phyloP scores from a whole-genome alignment of 495 filamentous ascomycete genomes.

The Bacidia gigantensis region DNA sequence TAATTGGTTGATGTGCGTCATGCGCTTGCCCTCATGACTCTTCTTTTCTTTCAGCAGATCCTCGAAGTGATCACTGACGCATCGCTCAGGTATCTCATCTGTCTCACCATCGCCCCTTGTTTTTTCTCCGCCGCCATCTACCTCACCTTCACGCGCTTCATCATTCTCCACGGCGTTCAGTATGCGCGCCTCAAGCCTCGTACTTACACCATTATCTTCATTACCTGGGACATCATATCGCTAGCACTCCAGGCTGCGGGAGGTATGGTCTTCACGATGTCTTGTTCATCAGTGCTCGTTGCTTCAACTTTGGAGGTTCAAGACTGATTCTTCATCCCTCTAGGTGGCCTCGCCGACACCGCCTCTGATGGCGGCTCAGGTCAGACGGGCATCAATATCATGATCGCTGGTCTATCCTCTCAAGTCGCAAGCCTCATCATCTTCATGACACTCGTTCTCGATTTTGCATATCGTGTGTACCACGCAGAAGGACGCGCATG shows the following conservation, averaged over 20 bases:
- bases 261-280: too few species aligned
- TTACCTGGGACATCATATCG: slow-evolving; percentile 48
- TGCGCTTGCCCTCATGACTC: neutral
- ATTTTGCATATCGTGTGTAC: slow-evolving; percentile 34
- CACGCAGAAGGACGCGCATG: neutral
- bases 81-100: slow-evolving; percentile 27
- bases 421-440: slow-evolving; percentile 37
- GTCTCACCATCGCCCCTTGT: slow-evolving; percentile 50
- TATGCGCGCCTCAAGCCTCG: slow-evolving; percentile 45
- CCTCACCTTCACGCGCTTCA: slow-evolving; percentile 46
- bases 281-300: too few species aligned
- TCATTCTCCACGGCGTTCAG: slow-evolving; percentile 44
- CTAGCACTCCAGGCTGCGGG: slow-evolving; percentile 50
- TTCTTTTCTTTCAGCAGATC: neutral
- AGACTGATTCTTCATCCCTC: too few species aligned
- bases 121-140: slow-evolving; percentile 54
- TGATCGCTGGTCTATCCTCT: slow-evolving; percentile 49
- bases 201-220: slow-evolving; percentile 33
- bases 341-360: slow-evolving; percentile 36
- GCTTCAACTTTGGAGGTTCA: too few species aligned
- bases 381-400: slow-evolving; percentile 43
- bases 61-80: neutral
- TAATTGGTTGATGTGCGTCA: slow-evolving; percentile 21
- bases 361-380: slow-evolving; percentile 23
- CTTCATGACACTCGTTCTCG: slow-evolving; percentile 37